A percentile compares a stretch with the other conserved stretches of the same genome.
Conservation (phyloP, 2,329 filamentous ascomycete species). For the Aspergillus uvarum region DNA sequence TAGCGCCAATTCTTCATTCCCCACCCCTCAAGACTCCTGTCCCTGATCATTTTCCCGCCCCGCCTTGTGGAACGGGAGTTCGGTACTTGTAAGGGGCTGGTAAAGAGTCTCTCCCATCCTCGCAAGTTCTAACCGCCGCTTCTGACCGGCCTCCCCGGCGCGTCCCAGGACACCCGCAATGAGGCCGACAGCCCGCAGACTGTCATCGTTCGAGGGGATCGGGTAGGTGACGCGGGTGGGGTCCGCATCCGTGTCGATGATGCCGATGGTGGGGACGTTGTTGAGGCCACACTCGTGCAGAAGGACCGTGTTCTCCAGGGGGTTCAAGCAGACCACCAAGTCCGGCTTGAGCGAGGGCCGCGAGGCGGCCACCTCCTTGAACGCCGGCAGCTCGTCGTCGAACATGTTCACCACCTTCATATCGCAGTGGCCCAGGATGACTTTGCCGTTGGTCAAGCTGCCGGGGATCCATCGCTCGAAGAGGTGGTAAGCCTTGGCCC, state of each 20-base stretch:
- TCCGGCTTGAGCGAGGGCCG: conserved; percentile 75
- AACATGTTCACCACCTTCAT: conserved; percentile 75
- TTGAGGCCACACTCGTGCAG: conserved; percentile 87
- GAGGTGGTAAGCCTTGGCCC: conserved; percentile 78
- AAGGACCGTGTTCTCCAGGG: conserved; percentile 84
- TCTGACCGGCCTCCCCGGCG: conserved; percentile 76
- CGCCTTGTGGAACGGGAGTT: background rate
- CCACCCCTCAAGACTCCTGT: background rate
- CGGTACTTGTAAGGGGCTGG: background rate
- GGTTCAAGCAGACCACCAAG: conserved; percentile 88
- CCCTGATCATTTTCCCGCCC: background rate
- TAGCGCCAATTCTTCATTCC: background rate
- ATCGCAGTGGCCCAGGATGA: conserved; percentile 71
- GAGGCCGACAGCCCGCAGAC: conserved; percentile 75
- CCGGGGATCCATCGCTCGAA: conserved; percentile 94
- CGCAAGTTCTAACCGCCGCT: conserved; percentile 64
- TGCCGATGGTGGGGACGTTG: conserved; percentile 88
- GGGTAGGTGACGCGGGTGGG: conserved; percentile 94
- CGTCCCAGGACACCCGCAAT: conserved; percentile 83
- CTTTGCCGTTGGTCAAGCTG: conserved; percentile 86
- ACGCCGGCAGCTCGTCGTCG: conserved; percentile 65
- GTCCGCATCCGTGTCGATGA: conserved; percentile 91
- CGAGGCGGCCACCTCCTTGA: conserved; percentile 63
- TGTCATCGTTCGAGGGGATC: conserved; percentile 96
- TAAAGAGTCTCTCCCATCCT: conserved; percentile 25